Conservation (phyloP, 352 stramenopile species). For the Vaucheria bursata region DNA sequence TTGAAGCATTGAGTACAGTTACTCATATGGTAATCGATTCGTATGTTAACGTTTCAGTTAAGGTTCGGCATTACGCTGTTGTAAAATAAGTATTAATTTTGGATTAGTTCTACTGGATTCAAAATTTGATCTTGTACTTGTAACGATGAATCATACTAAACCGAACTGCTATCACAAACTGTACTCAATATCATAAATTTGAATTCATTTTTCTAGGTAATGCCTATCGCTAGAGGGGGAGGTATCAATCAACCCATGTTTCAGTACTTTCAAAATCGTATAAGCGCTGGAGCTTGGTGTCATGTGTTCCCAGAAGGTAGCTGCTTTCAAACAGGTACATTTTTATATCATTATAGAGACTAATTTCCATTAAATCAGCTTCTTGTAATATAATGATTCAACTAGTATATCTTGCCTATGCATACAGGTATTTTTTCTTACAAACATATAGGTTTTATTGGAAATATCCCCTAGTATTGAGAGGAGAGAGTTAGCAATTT, state of each 20-base stretch:
- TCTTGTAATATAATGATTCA: background rate
- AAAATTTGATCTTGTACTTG: background rate
- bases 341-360: background rate
- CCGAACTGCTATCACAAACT: background rate
- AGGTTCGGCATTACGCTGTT: no score
- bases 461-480: background rate
- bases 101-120: background rate
- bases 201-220: conserved; percentile 16
- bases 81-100: no score
- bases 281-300: conserved; percentile 39
- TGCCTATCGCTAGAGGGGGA: conserved; percentile 39
- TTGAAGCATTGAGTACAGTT: no score
- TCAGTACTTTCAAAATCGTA: conserved; percentile 27
- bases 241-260: conserved; percentile 43
- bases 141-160: background rate
- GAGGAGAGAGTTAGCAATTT: background rate
- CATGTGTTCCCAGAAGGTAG: conserved; percentile 46
- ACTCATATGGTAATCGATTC: no score
- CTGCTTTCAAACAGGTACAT: conserved; percentile 25
- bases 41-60: no score
- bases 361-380: background rate
- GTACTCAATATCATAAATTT: conserved; percentile 1
- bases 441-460: background rate
- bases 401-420: background rate
- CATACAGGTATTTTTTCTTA: background rate